These are phyloP conservation scores for Diutina sp. DNA, from an alignment of 1,139 yeast genomes.

Conservation along the genomic window DNA sequence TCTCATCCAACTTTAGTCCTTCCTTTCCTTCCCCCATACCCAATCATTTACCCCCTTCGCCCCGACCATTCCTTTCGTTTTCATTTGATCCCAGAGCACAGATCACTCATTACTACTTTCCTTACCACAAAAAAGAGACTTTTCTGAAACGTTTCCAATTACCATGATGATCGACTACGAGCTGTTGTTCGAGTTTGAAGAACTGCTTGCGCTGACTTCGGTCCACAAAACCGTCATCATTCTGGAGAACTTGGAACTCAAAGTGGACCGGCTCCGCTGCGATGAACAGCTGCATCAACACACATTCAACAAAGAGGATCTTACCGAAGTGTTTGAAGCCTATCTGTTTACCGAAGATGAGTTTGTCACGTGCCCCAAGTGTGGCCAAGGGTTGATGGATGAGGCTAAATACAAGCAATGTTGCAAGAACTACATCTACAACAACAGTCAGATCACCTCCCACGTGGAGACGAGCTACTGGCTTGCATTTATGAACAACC, in stretches of 20 bases:
- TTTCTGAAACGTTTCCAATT: background rate
- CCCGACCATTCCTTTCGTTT: background rate
- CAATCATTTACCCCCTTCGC: background rate
- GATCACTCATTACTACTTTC: background rate
- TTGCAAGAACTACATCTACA: constrained; percentile 10
- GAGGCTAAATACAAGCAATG: constrained; percentile 9
- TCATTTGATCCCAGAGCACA: background rate
- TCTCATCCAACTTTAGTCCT: background rate
- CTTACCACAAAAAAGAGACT: background rate
- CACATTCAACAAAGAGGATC: constrained; percentile 4
- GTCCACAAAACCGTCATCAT: constrained; percentile 13
- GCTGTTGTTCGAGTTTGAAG: constrained; percentile 30
- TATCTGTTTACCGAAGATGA: constrained; percentile 21
- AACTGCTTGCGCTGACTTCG: constrained; percentile 14
- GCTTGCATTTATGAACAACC: constrained; percentile 32
- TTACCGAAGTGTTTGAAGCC: constrained; percentile 6
- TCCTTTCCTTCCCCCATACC: background rate
- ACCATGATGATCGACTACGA: constrained; percentile 13
- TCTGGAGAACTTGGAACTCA: constrained; percentile 18
- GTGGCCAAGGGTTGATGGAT: constrained; percentile 11
- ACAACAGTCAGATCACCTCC: constrained; percentile 10
- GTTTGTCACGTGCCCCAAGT: constrained; percentile 22
- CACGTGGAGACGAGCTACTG: constrained; percentile 29
- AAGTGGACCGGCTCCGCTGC: constrained; percentile 16
- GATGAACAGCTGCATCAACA: constrained; percentile 8